Conservation (phyloP, 192 early-diverging fungal species). For the Pilobolus umbonatus region DNA sequence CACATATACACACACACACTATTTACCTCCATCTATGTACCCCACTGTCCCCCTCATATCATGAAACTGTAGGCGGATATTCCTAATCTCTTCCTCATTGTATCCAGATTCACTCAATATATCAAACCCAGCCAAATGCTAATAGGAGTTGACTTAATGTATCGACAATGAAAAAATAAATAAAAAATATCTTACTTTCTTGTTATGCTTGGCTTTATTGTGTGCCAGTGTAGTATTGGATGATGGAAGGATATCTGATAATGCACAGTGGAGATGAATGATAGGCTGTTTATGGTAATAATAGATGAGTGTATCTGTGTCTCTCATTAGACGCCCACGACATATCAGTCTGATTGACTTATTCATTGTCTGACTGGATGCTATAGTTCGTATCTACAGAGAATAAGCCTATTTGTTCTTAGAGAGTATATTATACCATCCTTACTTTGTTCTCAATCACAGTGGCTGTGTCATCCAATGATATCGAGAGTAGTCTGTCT, state of each 20-base stretch:
- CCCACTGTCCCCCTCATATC: conserved; percentile 32
- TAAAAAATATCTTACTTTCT: conserved; percentile 12
- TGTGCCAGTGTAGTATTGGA: background rate
- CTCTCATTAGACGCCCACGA: conserved; percentile 37
- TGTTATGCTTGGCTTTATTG: background rate
- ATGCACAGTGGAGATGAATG: conserved; percentile 45
- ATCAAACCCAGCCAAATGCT: conserved; percentile 43
- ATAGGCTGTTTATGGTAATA: conserved; percentile 22
- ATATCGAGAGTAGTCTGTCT: too few relatives aligned
- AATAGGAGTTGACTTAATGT: conserved; percentile 22
- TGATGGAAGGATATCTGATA: conserved; percentile 35
- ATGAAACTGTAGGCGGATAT: conserved; percentile 50
- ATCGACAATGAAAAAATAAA: background rate
- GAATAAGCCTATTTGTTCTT: background rate
- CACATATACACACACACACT: background rate
- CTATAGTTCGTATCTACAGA: conserved; percentile 33
- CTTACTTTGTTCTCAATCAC: too few relatives aligned
- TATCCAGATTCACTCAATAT: conserved; percentile 51
- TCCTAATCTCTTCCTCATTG: conserved; percentile 50
- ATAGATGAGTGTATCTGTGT: conserved; percentile 23
- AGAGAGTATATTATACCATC: too few relatives aligned
- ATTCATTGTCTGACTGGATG: conserved; percentile 20
- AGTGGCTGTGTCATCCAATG: too few relatives aligned
- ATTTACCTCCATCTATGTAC: conserved; percentile 20
- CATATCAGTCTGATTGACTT: conserved; percentile 49